Evolutionary conservation across 73 alveolate genomes (phyloP).

Genomic region (Tetrahymena elliotti): DNA sequence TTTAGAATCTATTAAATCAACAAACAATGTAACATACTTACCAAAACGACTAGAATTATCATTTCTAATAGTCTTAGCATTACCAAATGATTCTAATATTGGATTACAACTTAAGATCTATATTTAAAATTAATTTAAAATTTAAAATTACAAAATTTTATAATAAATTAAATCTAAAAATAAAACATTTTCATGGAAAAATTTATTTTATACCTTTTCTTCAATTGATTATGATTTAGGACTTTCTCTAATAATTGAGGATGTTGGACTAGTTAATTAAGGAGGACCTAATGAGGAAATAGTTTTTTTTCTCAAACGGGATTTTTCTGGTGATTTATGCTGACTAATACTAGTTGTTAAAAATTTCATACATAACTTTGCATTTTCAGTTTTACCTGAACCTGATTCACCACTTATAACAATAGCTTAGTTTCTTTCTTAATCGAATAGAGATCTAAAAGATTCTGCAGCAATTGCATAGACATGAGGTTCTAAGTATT

Average conservation of each 20-base stretch:
- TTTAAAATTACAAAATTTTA: background rate
- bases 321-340: background rate
- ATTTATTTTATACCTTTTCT: background rate
- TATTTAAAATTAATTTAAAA: slow-evolving; percentile 38
- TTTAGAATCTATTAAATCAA: slow-evolving; percentile 63
- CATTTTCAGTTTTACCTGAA: slow-evolving; percentile 99
- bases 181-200: too few relatives aligned
- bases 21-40: slow-evolving; percentile 84
- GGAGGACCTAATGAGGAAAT: background rate
- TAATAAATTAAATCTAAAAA: too few relatives aligned
- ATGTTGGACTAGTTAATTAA: background rate
- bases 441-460: slow-evolving; percentile 64
- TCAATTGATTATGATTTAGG: background rate
- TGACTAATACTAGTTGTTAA: slow-evolving; percentile 54
- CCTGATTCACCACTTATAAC: slow-evolving; percentile 99
- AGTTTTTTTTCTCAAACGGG: background rate
- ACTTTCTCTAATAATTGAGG: background rate
- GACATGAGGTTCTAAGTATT: slow-evolving; percentile 72
- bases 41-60: slow-evolving; percentile 96
- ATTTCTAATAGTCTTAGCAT: slow-evolving; percentile 91
- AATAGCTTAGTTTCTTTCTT: slow-evolving; percentile 76
- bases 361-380: slow-evolving; percentile 90
- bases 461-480: slow-evolving; percentile 87
- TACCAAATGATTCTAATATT: slow-evolving; percentile 97
- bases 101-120: slow-evolving; percentile 95